Conservation (phyloP, 345 rosid species). For the Raphanus sativus region DNA sequence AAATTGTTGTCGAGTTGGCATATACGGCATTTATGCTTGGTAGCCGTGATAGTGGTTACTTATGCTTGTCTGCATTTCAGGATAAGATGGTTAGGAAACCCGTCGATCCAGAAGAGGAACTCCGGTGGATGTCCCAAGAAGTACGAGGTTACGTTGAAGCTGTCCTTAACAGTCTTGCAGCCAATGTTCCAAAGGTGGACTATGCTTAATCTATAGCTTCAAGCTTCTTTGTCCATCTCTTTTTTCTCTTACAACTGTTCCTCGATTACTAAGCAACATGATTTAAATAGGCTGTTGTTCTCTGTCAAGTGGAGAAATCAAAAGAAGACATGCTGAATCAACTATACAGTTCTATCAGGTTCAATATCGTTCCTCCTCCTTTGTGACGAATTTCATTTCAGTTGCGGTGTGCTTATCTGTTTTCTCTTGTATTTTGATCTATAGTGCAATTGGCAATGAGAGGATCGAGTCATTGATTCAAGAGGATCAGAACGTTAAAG, state of each 20-base stretch:
- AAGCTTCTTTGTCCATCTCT: neutral
- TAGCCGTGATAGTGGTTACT: neutral
- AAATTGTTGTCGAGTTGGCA: neutral
- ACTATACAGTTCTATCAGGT: conserved; percentile 90
- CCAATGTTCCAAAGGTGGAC: conserved; percentile 91
- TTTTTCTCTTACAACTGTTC: neutral
- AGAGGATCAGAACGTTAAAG: conserved; percentile 86
- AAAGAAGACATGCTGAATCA: conserved; percentile 99
- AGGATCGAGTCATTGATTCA: conserved; percentile 85
- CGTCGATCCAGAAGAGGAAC: conserved; percentile 97
- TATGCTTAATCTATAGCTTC: neutral
- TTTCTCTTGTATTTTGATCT: conserved; percentile 20
- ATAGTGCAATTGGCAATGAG: conserved; percentile 72
- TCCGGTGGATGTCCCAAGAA: conserved; percentile 99
- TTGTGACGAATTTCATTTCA: neutral
- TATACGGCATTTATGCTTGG: neutral
- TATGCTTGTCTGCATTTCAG: conserved; percentile 41
- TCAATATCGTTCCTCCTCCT: neutral
- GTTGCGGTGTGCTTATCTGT: conserved; percentile 22
- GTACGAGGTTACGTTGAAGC: conserved; percentile 99
- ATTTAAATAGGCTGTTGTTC: conserved; percentile 85
- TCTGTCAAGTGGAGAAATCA: conserved; percentile 99
- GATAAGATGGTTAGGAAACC: conserved; percentile 94
- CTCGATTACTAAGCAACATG: conserved; percentile 22
- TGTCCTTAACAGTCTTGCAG: conserved; percentile 97